Base-by-base conservation (phyloP, 306 rosid species). In the Cucurbita ficifolia region DNA sequence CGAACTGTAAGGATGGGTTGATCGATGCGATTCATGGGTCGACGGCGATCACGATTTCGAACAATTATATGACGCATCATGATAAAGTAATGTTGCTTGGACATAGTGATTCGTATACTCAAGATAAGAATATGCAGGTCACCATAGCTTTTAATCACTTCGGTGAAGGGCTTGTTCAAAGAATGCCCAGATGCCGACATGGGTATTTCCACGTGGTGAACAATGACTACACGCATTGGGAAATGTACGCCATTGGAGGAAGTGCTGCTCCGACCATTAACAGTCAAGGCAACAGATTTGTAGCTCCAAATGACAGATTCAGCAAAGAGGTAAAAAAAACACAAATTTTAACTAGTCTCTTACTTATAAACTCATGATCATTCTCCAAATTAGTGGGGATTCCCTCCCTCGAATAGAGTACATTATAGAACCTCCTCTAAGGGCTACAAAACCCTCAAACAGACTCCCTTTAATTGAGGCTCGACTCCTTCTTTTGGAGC, bases 151-250 rank as follows among this genome's bases (percentile, higher is more conserved):
- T 94, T 54, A 94, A 94, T 58, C 98, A 94, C 84, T 94, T 94
- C 51, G 98, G 98, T 1, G 98, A 94, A 85, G 98, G 99, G 0
- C 91, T 94, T 0, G 97, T 94, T 48, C 99, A 94, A 48, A 84
- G 99, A 75, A 94, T 94, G 99, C 99, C 99, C 51, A 91, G 98
- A 77, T 94, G 99, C 55, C 86, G 99, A 84, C 97, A 86, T 79
- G 99, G 99, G 29, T 94, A 94, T 65, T 94, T 94, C 72, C 99
- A 94, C 82, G 99, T 94, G 83, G 97, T 94, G 73, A 94, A 94
- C 88, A 94, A 94, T 87, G 99, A 94, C 99, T 94, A 94, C 16
- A 91, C 97, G 36, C 99, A 94, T 48, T 94, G 99, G 99, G 97
- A 94, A 87, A 94, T 94, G 99, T 94, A 94, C 55, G 99, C 99